Evolutionary conservation across 352 stramenopile genomes (phyloP).

Genomic region (Phytophthora citrophthora): DNA sequence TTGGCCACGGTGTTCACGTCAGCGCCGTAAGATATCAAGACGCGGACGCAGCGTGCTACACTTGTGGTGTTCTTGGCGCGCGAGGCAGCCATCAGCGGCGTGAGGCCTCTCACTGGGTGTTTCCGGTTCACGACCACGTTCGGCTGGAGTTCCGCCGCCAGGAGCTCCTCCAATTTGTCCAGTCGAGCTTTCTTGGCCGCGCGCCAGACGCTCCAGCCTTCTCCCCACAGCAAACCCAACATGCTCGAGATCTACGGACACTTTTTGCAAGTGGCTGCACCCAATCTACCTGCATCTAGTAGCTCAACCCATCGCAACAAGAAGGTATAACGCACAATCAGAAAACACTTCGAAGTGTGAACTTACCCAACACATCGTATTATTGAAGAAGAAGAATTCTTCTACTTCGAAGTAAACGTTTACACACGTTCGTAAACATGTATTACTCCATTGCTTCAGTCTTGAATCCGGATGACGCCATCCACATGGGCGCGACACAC

Average conservation of each 20-base stretch:
- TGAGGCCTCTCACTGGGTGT: slow-evolving; percentile 51
- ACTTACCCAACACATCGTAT: neutral
- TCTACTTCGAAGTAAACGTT: no score
- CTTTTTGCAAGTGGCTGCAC: slow-evolving; percentile 8
- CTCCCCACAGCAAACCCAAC: slow-evolving; percentile 15
- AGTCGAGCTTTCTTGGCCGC: slow-evolving; percentile 25
- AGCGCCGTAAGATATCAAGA: slow-evolving; percentile 63
- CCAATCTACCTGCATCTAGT: slow-evolving; percentile 1
- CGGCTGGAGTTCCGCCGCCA: slow-evolving; percentile 11
- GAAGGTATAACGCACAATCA: slow-evolving; percentile 1
- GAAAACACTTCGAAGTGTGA: slow-evolving; percentile 6
- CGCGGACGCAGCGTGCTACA: slow-evolving; percentile 43
- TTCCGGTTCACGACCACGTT: slow-evolving; percentile 25
- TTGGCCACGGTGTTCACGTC: slow-evolving; percentile 39
- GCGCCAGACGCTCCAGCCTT: slow-evolving; percentile 26
- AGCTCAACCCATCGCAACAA: slow-evolving; percentile 7
- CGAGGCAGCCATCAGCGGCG: slow-evolving; percentile 64
- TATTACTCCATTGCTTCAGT: slow-evolving; percentile 18
- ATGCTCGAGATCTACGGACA: slow-evolving; percentile 2
- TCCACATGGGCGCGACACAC: slow-evolving; percentile 57
- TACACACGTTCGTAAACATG: no score
- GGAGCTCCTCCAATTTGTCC: slow-evolving; percentile 18
- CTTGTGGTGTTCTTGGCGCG: slow-evolving; percentile 44
- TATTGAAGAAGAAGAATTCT: no score
- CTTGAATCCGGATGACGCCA: slow-evolving; percentile 52